Conservation (phyloP, 2,329 filamentous ascomycete genomes). For the Exophiala sp. region DNA sequence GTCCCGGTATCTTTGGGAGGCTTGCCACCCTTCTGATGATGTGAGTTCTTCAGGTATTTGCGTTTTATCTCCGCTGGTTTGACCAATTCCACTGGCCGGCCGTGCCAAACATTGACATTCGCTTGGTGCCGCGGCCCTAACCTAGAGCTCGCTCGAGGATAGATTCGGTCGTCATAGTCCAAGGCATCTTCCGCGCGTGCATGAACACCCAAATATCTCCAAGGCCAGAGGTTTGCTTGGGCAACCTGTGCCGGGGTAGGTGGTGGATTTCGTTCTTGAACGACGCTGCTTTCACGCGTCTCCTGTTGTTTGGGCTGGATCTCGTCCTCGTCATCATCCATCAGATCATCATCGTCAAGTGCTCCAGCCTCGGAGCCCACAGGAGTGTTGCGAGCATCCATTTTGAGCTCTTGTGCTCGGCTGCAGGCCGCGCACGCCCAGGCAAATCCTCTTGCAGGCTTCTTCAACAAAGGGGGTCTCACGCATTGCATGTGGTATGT, state of each 20-base stretch:
- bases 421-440: slow-evolving; percentile 97
- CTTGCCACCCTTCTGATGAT: slow-evolving; percentile 69
- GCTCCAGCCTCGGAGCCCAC: slow-evolving; percentile 53
- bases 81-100: slow-evolving; percentile 79
- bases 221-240: slow-evolving; percentile 91
- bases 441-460: slow-evolving; percentile 92
- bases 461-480: slow-evolving; percentile 82
- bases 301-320: slow-evolving; percentile 48
- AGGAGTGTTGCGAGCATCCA: slow-evolving; percentile 84
- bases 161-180: slow-evolving; percentile 96
- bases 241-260: slow-evolving; percentile 82
- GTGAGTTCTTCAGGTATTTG: slow-evolving; percentile 56
- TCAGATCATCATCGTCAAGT: slow-evolving; percentile 58
- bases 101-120: slow-evolving; percentile 75
- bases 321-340: slow-evolving; percentile 64
- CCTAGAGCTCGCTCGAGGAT: slow-evolving; percentile 87
- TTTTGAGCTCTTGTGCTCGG: slow-evolving; percentile 84
- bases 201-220: slow-evolving; percentile 90
- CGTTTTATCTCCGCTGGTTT: slow-evolving; percentile 83
- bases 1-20: slow-evolving; percentile 72
- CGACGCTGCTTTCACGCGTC: slow-evolving; percentile 31
- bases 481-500: slow-evolving; percentile 99
- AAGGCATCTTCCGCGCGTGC: slow-evolving; percentile 91
- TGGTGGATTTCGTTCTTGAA: slow-evolving; percentile 50
- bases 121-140: slow-evolving; percentile 89